Evolutionary conservation across 2,329 filamentous ascomycete genomes (phyloP).

Genomic region (Fusarium chlamydosporum): DNA sequence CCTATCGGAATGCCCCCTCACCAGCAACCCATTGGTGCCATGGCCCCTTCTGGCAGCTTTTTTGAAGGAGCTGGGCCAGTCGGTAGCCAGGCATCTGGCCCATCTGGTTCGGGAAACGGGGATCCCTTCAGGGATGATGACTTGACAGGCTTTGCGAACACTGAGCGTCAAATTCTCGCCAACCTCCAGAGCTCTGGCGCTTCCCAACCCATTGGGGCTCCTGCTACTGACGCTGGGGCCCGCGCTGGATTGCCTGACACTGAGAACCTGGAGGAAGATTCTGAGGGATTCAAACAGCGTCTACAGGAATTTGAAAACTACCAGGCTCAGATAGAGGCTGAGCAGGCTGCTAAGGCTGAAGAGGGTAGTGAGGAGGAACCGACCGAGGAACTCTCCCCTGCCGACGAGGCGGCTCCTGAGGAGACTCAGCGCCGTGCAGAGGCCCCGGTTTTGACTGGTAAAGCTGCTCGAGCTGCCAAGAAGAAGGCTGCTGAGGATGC

Average conservation of each 20-base stretch:
- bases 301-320: constrained; percentile 87
- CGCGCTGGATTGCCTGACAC: constrained; percentile 65
- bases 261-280: constrained; percentile 67
- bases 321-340: constrained; percentile 78
- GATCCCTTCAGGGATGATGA: constrained; percentile 80
- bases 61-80: constrained; percentile 71
- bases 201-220: constrained; percentile 58
- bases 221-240: constrained; percentile 53
- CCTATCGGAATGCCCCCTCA: constrained; percentile 72
- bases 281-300: constrained; percentile 76
- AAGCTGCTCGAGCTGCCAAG: constrained; percentile 51
- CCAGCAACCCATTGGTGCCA: constrained; percentile 68
- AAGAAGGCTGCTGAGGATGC: constrained; percentile 55
- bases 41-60: constrained; percentile 75
- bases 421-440: constrained; percentile 34
- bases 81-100: constrained; percentile 44
- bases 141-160: constrained; percentile 72
- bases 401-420: constrained; percentile 24
- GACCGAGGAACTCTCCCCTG: constrained; percentile 35
- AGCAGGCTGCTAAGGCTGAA: constrained; percentile 57
- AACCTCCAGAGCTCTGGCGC: constrained; percentile 52
- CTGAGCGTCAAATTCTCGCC: constrained; percentile 68
- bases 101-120: constrained; percentile 54
- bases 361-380: constrained; percentile 55
- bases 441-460: constrained; percentile 39